phyloP scores from a whole-genome alignment of 108 stramenopile species.

The Nitzschia inconspicua region DNA sequence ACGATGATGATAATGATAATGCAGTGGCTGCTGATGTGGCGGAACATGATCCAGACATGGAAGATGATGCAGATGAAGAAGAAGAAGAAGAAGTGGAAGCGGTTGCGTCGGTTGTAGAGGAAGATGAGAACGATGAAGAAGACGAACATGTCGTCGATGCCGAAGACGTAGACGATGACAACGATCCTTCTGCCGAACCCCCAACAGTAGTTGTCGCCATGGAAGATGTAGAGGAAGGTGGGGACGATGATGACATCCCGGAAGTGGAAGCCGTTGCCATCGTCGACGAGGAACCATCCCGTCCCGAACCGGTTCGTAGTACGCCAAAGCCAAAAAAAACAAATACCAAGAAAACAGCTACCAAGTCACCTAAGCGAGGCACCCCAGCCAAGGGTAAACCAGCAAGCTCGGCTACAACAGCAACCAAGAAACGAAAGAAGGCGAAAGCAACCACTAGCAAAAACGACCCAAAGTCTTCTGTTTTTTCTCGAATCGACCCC shows the following conservation, averaged over 20 bases:
- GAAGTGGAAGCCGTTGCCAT: conserved; percentile 16
- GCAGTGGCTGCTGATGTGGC: conserved; percentile 40
- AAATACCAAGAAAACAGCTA: conserved; percentile 9
- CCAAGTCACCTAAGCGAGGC: conserved; percentile 6
- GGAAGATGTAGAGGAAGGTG: conserved; percentile 21
- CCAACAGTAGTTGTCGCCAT: conserved; percentile 3
- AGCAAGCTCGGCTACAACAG: conserved; percentile 9
- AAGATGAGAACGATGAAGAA: conserved; percentile 23
- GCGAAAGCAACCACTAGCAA: conserved; percentile 1
- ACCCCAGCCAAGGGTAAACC: conserved; percentile 27
- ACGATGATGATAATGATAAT: conserved; percentile 21
- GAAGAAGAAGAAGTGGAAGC: conserved; percentile 11
- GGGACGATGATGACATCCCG: conserved; percentile 20
- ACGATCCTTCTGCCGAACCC: conserved; percentile 11
- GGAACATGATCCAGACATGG: conserved; percentile 25
- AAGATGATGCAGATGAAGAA: conserved; percentile 22
- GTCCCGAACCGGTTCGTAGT: neutral
- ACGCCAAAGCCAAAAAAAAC: conserved; percentile 10
- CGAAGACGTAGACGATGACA: conserved; percentile 22
- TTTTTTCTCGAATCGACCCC: conserved; percentile 27
- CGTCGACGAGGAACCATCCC: conserved; percentile 19
- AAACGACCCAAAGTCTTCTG: conserved; percentile 5
- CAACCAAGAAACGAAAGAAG: conserved; percentile 31
- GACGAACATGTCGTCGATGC: conserved; percentile 29
- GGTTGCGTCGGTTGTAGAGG: conserved; percentile 13